A percentile compares a stretch with the other conserved stretches of the same genome.
Evolutionary conservation across 371 early-diverging fungal genomes (phyloP).

Genomic region (Mucor saturninus): DNA sequence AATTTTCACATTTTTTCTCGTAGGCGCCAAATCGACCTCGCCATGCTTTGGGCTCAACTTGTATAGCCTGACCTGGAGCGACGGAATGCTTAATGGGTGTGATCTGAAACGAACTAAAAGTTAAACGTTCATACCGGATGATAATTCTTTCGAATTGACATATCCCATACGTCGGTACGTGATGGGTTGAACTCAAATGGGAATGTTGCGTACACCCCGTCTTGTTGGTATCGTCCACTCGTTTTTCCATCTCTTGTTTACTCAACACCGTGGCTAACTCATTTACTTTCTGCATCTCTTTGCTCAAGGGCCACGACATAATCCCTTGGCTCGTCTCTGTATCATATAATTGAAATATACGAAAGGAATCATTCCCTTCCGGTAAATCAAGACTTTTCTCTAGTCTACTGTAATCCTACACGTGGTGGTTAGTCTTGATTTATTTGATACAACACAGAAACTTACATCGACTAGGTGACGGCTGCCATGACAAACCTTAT

Average conservation of each 20-base stretch:
- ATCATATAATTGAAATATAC: conserved; percentile 30
- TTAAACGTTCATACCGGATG: conserved; percentile 35
- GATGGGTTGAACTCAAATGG: conserved; percentile 29
- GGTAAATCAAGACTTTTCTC: too few species aligned
- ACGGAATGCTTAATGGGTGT: neutral
- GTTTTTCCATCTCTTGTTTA: conserved; percentile 5
- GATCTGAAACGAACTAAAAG: conserved; percentile 38
- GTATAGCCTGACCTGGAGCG: too few species aligned
- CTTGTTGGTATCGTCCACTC: neutral
- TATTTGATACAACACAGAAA: neutral
- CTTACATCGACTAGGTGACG: conserved; percentile 8
- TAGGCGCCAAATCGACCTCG: conserved; percentile 12
- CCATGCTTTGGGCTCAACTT: conserved; percentile 7
- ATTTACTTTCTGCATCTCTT: too few species aligned
- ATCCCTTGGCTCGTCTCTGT: neutral
- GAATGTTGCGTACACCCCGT: conserved; percentile 33
- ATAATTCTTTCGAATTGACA: conserved; percentile 35
- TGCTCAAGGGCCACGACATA: conserved; percentile 13
- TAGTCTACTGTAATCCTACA: too few species aligned
- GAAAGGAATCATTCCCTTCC: conserved; percentile 1
- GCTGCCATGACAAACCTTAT: conserved; percentile 12
- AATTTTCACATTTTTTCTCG: conserved; percentile 29
- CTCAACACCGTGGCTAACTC: neutral
- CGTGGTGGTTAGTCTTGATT: neutral
- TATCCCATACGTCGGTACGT: conserved; percentile 20